Percentiles rank a stretch among this genome's conserved stretches.
phyloP scores from a whole-genome alignment of 257 asterid genomes.

The Solanum etuberosum region DNA sequence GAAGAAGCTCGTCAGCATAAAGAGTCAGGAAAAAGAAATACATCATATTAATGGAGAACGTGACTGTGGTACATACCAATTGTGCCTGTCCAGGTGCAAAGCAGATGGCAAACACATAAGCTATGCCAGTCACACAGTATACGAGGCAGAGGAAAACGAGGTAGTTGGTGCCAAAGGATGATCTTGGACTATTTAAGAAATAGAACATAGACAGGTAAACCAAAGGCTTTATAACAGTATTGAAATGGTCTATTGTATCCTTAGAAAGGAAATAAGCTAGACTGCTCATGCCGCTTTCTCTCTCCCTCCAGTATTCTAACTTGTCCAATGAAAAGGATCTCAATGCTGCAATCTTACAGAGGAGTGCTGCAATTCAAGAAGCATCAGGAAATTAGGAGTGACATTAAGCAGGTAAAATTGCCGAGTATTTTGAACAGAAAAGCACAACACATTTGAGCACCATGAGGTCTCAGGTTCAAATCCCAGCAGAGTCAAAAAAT shows the following conservation, averaged over 20 bases:
- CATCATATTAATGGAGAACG: background rate
- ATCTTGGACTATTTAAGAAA: slow-evolving; percentile 86
- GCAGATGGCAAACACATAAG: slow-evolving; percentile 77
- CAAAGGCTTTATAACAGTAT: slow-evolving; percentile 71
- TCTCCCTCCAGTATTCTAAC: slow-evolving; percentile 69
- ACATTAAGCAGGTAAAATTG: background rate
- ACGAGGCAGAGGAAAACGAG: slow-evolving; percentile 58
- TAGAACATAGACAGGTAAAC: slow-evolving; percentile 93
- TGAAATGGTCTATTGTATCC: slow-evolving; percentile 80
- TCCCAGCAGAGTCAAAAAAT: background rate
- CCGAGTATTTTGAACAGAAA: background rate
- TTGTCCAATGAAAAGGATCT: slow-evolving; percentile 83
- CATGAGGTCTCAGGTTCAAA: background rate
- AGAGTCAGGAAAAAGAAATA: background rate
- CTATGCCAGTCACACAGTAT: slow-evolving; percentile 88
- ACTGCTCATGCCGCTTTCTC: slow-evolving; percentile 83
- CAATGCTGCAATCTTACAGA: slow-evolving; percentile 82
- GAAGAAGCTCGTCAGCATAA: background rate
- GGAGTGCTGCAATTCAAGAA: slow-evolving; percentile 58
- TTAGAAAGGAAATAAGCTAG: slow-evolving; percentile 88
- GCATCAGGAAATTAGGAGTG: slow-evolving; percentile 6
- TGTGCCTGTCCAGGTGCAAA: slow-evolving; percentile 83
- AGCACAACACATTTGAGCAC: background rate
- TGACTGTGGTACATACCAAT: slow-evolving; percentile 39
- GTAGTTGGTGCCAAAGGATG: slow-evolving; percentile 70